A percentile compares a stretch with the other conserved stretches of the same genome.
These are phyloP conservation scores for Rhytidiadelphus loreus DNA, from an alignment of 225 moss, liverwort and hornwort species.

Conservation along the genomic window DNA sequence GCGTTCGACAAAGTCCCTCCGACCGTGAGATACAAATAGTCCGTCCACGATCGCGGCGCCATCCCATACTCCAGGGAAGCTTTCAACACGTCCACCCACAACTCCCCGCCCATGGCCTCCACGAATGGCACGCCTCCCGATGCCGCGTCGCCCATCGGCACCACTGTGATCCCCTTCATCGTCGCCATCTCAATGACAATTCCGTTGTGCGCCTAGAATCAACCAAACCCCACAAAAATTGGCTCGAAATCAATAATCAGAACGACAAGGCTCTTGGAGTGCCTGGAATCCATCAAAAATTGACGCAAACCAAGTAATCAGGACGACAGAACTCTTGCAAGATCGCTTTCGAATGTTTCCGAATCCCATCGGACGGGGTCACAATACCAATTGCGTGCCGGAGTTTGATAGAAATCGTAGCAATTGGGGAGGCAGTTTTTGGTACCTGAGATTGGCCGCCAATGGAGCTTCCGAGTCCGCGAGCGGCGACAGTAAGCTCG, in stretches of 20 bases:
- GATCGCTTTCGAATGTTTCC: background rate
- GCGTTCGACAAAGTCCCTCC: constrained; percentile 96
- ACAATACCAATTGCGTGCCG: background rate
- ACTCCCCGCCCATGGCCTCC: constrained; percentile 61
- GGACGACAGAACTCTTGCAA: background rate
- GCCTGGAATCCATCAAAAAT: background rate
- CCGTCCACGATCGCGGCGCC: constrained; percentile 72
- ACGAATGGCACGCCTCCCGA: constrained; percentile 34
- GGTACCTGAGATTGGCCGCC: constrained; percentile 39
- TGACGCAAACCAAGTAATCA: too few species aligned
- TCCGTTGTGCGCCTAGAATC: constrained; percentile 20
- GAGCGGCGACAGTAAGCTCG: constrained; percentile 29
- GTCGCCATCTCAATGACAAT: constrained; percentile 35
- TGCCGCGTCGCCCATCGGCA: constrained; percentile 10
- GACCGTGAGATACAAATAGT: constrained; percentile 75
- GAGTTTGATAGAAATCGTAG: background rate
- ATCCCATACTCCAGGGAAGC: constrained; percentile 45
- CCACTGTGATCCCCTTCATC: constrained; percentile 21
- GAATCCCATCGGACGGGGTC: too few species aligned
- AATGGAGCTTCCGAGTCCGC: constrained; percentile 33
- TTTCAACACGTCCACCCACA: constrained; percentile 75
- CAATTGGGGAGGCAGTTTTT: background rate
- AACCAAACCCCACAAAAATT: background rate
- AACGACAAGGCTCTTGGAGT: background rate
- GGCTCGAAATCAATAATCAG: too few species aligned